Percentiles rank a stretch among this genome's conserved stretches.
These are phyloP conservation scores for Immersiella caudata DNA, from an alignment of 495 filamentous ascomycete genomes.

Conservation along the genomic window DNA sequence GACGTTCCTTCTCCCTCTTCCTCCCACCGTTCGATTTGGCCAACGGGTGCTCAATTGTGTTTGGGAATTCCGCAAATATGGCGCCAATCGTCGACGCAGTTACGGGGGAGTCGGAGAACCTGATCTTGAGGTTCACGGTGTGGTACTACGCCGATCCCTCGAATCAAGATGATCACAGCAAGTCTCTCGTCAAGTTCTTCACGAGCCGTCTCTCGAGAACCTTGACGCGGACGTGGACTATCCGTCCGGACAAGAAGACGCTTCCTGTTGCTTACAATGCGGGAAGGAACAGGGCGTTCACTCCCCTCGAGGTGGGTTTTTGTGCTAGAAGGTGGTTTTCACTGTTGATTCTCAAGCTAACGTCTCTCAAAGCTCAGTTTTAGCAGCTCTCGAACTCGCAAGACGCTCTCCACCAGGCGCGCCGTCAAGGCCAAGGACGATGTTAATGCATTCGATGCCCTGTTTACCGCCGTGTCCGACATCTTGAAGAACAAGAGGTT, in stretches of 20 bases:
- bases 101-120: background rate
- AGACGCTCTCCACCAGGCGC: background rate
- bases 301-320: slow-evolving; percentile 1
- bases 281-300: background rate
- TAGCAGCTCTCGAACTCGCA: background rate
- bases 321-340: background rate
- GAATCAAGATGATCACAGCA: background rate
- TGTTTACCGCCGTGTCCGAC: background rate
- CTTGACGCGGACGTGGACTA: background rate
- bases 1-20: background rate
- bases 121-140: slow-evolving; percentile 13
- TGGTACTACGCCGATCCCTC: slow-evolving; percentile 22
- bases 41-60: background rate
- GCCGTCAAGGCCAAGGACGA: background rate
- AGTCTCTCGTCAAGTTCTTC: slow-evolving; percentile 6
- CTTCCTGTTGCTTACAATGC: background rate
- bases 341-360: background rate
- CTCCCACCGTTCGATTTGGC: background rate
- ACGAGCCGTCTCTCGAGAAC: background rate
- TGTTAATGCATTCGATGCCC: background rate
- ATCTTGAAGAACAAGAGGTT: background rate
- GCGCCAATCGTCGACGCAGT: background rate
- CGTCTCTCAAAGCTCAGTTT: background rate
- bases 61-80: background rate
- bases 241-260: background rate